Percentiles rank a stretch among this genome's conserved stretches.
Evolutionary conservation across 768 basidiomycete species (phyloP).

Genomic region (Panaeolus papilionaceus): DNA sequence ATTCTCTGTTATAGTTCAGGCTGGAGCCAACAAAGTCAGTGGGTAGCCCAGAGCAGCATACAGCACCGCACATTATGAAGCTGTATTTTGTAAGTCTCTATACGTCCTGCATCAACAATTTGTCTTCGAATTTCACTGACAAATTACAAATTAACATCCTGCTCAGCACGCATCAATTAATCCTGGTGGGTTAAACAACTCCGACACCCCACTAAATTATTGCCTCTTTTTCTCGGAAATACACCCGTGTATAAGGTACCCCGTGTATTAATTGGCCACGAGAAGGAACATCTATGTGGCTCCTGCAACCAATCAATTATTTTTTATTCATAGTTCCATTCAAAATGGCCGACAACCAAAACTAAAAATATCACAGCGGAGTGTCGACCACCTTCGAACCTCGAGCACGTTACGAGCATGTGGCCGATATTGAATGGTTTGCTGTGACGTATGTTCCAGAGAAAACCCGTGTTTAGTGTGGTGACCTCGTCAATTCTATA

Average conservation of each 20-base stretch:
- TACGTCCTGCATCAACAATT: too few species aligned
- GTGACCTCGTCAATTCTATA: background rate
- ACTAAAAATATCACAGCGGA: background rate
- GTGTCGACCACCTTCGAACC: background rate
- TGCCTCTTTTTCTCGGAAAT: background rate
- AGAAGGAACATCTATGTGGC: background rate
- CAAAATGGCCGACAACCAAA: background rate
- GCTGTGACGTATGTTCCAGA: conserved; percentile 6
- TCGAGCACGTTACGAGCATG: background rate
- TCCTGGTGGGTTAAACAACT: too few species aligned
- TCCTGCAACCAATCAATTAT: background rate
- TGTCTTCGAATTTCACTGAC: too few species aligned
- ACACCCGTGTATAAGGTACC: background rate
- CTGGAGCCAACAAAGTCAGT: too few species aligned
- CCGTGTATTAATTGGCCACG: background rate
- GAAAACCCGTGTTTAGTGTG: background rate
- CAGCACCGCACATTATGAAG: too few species aligned
- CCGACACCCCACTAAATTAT: background rate
- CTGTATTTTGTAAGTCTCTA: too few species aligned
- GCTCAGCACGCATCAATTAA: too few species aligned
- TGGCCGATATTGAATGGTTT: background rate
- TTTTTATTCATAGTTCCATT: background rate
- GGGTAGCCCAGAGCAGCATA: too few species aligned
- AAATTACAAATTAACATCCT: too few species aligned
- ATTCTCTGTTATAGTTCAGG: too few species aligned